These are phyloP conservation scores for Borealophlyctis nickersoniae DNA, from an alignment of 192 early-diverging fungal genomes.

Conservation along the genomic window DNA sequence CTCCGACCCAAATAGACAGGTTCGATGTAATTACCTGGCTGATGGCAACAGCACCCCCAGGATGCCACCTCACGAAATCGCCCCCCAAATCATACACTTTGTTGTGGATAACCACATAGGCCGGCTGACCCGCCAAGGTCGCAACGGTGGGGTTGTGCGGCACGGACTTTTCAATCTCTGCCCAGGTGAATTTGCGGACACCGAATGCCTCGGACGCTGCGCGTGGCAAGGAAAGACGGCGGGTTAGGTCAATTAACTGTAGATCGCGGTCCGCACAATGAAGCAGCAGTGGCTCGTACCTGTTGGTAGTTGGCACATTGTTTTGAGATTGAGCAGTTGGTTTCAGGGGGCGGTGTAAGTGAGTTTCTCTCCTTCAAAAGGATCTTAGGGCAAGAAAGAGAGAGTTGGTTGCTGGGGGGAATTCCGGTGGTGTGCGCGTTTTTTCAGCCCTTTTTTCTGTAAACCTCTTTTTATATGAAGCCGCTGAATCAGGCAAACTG, in stretches of 20 bases:
- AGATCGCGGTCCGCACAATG: not conserved
- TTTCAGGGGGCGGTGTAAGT: not conserved
- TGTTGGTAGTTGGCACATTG: not conserved
- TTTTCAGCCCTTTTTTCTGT: no score
- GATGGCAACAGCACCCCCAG: slow-evolving; percentile 72
- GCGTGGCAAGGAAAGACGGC: not conserved
- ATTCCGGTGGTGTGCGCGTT: no score
- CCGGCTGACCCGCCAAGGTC: slow-evolving; percentile 14
- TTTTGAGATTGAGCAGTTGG: not conserved
- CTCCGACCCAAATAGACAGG: no score
- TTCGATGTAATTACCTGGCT: no score
- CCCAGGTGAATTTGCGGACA: slow-evolving; percentile 36
- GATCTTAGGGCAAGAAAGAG: no score
- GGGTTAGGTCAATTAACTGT: not conserved
- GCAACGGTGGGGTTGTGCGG: slow-evolving; percentile 16
- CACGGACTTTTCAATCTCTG: slow-evolving; percentile 38
- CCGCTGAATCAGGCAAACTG: no score
- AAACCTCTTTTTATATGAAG: no score
- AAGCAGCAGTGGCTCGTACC: not conserved
- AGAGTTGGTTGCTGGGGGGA: no score
- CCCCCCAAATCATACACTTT: slow-evolving; percentile 77
- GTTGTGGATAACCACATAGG: slow-evolving; percentile 67
- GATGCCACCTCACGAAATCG: slow-evolving; percentile 71
- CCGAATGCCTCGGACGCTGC: not conserved
- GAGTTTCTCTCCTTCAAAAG: no score